A percentile compares a stretch with the other conserved stretches of the same genome.
Evolutionary conservation across 768 basidiomycete genomes (phyloP).

Genomic region (Suillus spraguei): DNA sequence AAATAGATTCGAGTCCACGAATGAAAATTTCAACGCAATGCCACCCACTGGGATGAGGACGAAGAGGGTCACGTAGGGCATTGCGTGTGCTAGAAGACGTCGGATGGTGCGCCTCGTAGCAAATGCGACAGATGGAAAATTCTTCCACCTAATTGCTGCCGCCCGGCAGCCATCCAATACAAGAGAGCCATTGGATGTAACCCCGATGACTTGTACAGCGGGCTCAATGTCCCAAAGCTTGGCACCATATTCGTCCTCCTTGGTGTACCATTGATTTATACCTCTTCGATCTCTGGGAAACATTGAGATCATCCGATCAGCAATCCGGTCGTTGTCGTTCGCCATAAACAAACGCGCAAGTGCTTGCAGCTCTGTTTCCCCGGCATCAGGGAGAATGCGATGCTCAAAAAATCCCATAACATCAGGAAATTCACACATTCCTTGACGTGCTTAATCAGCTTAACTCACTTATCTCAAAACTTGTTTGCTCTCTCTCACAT

Average conservation of each 20-base stretch:
- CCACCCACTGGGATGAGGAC: too few relatives aligned
- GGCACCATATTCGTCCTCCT: conserved; percentile 20
- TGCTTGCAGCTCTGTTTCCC: conserved; percentile 25
- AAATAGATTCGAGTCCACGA: too few relatives aligned
- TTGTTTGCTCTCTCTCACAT: too few relatives aligned
- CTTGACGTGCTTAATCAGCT: too few relatives aligned
- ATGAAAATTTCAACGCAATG: too few relatives aligned
- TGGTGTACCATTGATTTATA: conserved; percentile 22
- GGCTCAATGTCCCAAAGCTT: conserved; percentile 26
- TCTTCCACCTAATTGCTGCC: conserved; percentile 25
- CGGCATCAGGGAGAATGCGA: conserved; percentile 21
- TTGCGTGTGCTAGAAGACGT: conserved; percentile 12
- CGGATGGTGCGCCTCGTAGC: conserved; percentile 18
- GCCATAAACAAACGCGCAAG: conserved; percentile 27
- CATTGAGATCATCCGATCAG: conserved; percentile 27
- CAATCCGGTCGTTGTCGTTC: conserved; percentile 24
- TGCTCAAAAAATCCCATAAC: conserved; percentile 31
- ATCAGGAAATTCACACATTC: too few relatives aligned
- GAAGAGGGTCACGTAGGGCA: conserved; percentile 15
- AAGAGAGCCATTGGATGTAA: conserved; percentile 19
- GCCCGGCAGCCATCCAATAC: conserved; percentile 29
- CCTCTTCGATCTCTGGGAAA: conserved; percentile 11
- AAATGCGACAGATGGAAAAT: conserved; percentile 23
- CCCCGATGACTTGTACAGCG: conserved; percentile 19
- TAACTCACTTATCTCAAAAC: too few relatives aligned